Conservation (phyloP, 2,329 filamentous ascomycete genomes). For the Emergomyces africanus region DNA sequence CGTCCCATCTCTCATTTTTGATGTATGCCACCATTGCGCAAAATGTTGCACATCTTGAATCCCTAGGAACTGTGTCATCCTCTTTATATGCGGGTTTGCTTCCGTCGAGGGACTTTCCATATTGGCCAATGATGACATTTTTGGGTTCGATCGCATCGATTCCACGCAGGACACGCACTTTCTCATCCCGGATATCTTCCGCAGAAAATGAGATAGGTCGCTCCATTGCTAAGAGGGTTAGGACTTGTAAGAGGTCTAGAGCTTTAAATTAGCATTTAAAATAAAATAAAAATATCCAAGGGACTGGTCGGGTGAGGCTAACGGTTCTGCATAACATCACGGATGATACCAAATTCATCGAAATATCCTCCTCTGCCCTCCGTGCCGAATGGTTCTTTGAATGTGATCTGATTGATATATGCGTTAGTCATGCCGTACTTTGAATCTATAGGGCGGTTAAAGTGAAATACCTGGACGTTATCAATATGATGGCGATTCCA, state of each 20-base stretch:
- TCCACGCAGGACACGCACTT: conserved; percentile 82
- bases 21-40: conserved; percentile 95
- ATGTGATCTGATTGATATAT: conserved; percentile 55
- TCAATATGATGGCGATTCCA: conserved; percentile 99
- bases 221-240: conserved; percentile 96
- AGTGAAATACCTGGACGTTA: conserved; percentile 60
- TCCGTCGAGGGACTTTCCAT: conserved; percentile 89
- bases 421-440: background rate
- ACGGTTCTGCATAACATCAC: conserved; percentile 99
- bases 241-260: conserved; percentile 73
- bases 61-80: conserved; percentile 94
- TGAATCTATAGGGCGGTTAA: background rate
- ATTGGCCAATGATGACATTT: conserved; percentile 99
- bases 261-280: background rate
- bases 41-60: conserved; percentile 95
- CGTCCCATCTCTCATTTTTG: conserved; percentile 99
- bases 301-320: conserved; percentile 17
- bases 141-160: conserved; percentile 96
- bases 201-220: conserved; percentile 95
- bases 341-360: conserved; percentile 98
- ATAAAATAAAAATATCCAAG: background rate
- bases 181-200: conserved; percentile 97
- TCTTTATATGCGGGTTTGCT: conserved; percentile 98
- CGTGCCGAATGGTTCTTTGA: conserved; percentile 98
- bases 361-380: conserved; percentile 98